Conservation (phyloP, 2,329 filamentous ascomycete species). For the Epichloe festucae region DNA sequence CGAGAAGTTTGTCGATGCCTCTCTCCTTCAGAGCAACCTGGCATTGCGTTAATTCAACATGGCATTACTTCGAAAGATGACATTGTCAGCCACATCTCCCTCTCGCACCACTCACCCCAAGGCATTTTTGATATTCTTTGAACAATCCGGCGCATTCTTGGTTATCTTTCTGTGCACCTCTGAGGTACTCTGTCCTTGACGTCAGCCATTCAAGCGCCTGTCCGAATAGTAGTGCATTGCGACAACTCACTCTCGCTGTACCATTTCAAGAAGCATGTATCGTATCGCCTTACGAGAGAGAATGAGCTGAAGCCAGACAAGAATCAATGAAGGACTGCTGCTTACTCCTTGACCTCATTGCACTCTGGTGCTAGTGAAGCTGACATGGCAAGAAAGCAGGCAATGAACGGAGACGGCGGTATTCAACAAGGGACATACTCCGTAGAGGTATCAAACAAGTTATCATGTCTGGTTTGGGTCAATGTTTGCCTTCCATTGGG, state of each 20-base stretch:
- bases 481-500: too few relatives aligned
- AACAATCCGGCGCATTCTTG: conserved; percentile 78
- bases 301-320: conserved; percentile 1
- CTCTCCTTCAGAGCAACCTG: conserved; percentile 76
- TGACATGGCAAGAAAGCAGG: conserved; percentile 45
- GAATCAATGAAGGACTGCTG: conserved; percentile 2
- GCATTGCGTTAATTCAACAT: conserved; percentile 1
- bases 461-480: too few relatives aligned
- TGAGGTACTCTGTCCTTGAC: conserved; percentile 60
- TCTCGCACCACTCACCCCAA: conserved; percentile 45
- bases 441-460: not conserved
- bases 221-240: not conserved
- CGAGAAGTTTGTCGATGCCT: conserved; percentile 86
- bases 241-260: conserved; percentile 81
- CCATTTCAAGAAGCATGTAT: conserved; percentile 97
- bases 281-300: conserved; percentile 57
- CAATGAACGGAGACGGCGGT: not conserved
- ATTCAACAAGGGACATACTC: not conserved
- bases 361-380: conserved; percentile 90
- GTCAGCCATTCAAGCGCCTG: not conserved
- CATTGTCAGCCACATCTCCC: not conserved
- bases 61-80: not conserved
- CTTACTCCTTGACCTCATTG: conserved; percentile 90
- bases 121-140: conserved; percentile 74
- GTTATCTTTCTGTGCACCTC: conserved; percentile 69